A percentile compares a stretch with the other conserved stretches of the same genome.
These are phyloP conservation scores for Pilaira anomala DNA, from an alignment of 192 early-diverging fungal genomes.

Conservation along the genomic window DNA sequence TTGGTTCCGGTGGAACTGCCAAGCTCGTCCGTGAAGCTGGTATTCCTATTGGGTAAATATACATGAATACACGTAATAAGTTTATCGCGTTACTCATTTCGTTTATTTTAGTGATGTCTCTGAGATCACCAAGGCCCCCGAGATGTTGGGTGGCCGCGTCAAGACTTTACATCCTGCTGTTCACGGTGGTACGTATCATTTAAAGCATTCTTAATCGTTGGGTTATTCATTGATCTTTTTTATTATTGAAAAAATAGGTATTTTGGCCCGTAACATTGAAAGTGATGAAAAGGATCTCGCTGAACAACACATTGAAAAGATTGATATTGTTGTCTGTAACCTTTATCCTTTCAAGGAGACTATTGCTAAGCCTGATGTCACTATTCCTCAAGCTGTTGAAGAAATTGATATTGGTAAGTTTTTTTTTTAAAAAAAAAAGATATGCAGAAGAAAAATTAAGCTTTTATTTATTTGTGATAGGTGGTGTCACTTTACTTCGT, in stretches of 20 bases:
- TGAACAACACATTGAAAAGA: constrained; percentile 85
- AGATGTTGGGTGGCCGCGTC: constrained; percentile 98
- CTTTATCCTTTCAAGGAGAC: constrained; percentile 98
- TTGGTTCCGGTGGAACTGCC: constrained; percentile 95
- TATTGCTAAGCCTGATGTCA: constrained; percentile 82
- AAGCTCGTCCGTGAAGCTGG: constrained; percentile 87
- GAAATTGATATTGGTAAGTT: constrained; percentile 92
- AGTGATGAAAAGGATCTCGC: constrained; percentile 85
- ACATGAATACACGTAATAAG: neutral
- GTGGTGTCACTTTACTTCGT: constrained; percentile 95
- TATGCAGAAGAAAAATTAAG: neutral
- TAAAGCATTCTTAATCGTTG: constrained; percentile 18
- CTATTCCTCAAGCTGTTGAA: constrained; percentile 92
- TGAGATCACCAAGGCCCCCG: constrained; percentile 95
- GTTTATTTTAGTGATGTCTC: constrained; percentile 79
- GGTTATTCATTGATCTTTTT: neutral
- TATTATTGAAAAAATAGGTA: constrained; percentile 43
- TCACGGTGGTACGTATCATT: constrained; percentile 72
- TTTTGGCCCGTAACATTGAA: constrained; percentile 84
- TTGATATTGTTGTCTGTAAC: constrained; percentile 96
- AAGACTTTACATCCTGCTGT: constrained; percentile 99
- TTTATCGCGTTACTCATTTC: neutral
- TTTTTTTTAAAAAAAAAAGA: neutral
- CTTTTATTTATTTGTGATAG: constrained; percentile 33
- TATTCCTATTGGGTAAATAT: constrained; percentile 74